Percentiles rank a stretch among this genome's conserved stretches.
phyloP scores from a whole-genome alignment of 345 rosid genomes.

The Jatropha curcas region DNA sequence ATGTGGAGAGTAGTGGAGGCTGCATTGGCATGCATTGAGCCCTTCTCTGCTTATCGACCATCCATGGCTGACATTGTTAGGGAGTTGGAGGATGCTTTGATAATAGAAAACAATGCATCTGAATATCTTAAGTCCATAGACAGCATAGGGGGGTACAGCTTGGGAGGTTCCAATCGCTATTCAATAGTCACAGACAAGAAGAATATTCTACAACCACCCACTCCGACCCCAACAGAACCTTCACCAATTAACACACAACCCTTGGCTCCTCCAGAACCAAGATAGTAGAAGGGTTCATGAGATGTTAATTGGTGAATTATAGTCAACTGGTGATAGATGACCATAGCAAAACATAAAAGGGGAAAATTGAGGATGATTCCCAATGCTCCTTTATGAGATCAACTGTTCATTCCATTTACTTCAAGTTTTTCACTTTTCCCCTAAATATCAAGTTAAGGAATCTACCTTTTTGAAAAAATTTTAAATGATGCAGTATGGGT shows the following conservation, averaged over 20 bases:
- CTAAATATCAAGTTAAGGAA: conserved; percentile 14
- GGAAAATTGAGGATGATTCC: conserved; percentile 15
- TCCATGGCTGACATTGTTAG: conserved; percentile 62
- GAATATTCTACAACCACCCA: conserved; percentile 33
- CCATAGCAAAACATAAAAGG: background rate
- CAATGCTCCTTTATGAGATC: background rate
- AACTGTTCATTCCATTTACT: background rate
- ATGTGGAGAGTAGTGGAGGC: conserved; percentile 81
- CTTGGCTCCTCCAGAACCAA: conserved; percentile 51
- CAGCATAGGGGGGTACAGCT: conserved; percentile 57
- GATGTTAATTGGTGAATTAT: conserved; percentile 15
- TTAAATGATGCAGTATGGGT: background rate
- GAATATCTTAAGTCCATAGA: conserved; percentile 76
- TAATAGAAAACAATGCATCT: conserved; percentile 76
- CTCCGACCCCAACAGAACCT: conserved; percentile 41
- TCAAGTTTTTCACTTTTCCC: background rate
- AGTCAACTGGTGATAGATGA: conserved; percentile 11
- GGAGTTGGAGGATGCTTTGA: conserved; percentile 70
- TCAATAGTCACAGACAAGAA: conserved; percentile 47
- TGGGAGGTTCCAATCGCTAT: conserved; percentile 56
- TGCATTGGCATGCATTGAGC: conserved; percentile 65
- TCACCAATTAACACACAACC: conserved; percentile 43
- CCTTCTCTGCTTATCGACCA: conserved; percentile 59
- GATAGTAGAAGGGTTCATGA: conserved; percentile 31
- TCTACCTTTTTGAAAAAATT: conserved; percentile 13